Evolutionary conservation across 257 asterid genomes (phyloP).

Genomic region (Rubia yunnanensis): DNA sequence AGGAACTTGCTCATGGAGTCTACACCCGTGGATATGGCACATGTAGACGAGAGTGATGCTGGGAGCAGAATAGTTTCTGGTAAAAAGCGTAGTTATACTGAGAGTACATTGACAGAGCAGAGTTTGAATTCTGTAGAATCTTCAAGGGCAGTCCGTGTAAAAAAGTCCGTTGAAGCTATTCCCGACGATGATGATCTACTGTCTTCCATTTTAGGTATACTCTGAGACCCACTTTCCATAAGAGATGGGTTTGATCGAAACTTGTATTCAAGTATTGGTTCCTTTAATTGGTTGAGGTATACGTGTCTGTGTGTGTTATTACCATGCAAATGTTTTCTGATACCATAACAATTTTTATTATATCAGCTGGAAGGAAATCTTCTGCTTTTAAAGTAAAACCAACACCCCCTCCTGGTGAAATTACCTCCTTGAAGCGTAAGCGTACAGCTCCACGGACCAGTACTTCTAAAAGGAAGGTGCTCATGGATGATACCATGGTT

Average conservation of each 20-base stretch:
- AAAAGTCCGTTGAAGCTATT: conserved; percentile 51
- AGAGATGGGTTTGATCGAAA: not conserved
- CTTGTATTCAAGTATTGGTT: not conserved
- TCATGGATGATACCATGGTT: conserved; percentile 92
- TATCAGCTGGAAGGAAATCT: conserved; percentile 69
- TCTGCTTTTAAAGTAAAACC: conserved; percentile 75
- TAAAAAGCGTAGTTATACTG: conserved; percentile 82
- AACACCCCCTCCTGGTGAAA: conserved; percentile 63
- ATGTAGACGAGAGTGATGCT: conserved; percentile 51
- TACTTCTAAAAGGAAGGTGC: conserved; percentile 72
- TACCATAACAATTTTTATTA: conserved; percentile 6
- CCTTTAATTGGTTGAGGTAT: not conserved
- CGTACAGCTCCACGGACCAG: conserved; percentile 48
- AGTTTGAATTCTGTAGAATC: conserved; percentile 79
- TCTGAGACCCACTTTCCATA: conserved; percentile 3
- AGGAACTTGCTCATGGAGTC: conserved; percentile 37
- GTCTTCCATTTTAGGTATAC: conserved; percentile 84
- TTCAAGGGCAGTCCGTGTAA: conserved; percentile 56
- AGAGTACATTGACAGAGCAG: conserved; percentile 83
- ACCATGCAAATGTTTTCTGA: not conserved
- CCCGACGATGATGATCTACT: conserved; percentile 92
- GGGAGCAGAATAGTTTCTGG: conserved; percentile 62
- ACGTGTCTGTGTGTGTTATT: not conserved
- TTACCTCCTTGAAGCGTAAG: conserved; percentile 56
- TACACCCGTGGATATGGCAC: conserved; percentile 37